These are phyloP conservation scores for Pythium biforme DNA, from an alignment of 352 stramenopile genomes.

Conservation along the genomic window DNA sequence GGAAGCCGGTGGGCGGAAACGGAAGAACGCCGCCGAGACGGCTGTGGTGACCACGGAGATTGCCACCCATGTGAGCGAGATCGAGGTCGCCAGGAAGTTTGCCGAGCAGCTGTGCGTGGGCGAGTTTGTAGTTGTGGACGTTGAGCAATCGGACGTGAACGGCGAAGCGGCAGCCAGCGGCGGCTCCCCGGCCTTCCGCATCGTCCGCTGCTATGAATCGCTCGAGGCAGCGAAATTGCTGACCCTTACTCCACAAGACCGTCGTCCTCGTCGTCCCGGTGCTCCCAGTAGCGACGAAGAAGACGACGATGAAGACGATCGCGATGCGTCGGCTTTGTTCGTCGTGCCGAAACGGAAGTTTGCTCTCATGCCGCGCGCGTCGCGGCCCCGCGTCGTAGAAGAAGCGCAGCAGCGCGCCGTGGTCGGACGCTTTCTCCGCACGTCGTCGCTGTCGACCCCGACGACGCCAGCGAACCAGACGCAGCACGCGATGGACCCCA, in stretches of 20 bases:
- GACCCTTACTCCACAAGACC: slow-evolving; percentile 15
- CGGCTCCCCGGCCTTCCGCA: slow-evolving; percentile 33
- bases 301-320: slow-evolving; percentile 1
- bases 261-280: background rate
- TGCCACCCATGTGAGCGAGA: background rate
- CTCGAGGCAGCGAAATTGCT: slow-evolving; percentile 3
- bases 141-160: slow-evolving; percentile 16
- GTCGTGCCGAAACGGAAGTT: slow-evolving; percentile 39
- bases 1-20: background rate
- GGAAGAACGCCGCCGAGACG: background rate
- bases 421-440: slow-evolving; percentile 21
- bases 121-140: slow-evolving; percentile 35
- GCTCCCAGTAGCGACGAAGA: background rate
- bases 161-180: background rate
- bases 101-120: slow-evolving; percentile 25
- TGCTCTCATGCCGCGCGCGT: slow-evolving; percentile 35
- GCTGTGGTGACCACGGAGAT: background rate
- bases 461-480: background rate
- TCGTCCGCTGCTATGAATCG: slow-evolving; percentile 14
- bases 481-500: slow-evolving; percentile 1
- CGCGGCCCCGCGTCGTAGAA: slow-evolving; percentile 27
- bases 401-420: slow-evolving; percentile 38
- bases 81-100: slow-evolving; percentile 4
- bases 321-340: slow-evolving; percentile 25
- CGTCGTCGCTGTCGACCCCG: background rate